Evolutionary conservation across 441 rosid species (phyloP), one percentile per base, ranked within the genome.

Genomic region (Eugenia klotzschiana): DNA sequence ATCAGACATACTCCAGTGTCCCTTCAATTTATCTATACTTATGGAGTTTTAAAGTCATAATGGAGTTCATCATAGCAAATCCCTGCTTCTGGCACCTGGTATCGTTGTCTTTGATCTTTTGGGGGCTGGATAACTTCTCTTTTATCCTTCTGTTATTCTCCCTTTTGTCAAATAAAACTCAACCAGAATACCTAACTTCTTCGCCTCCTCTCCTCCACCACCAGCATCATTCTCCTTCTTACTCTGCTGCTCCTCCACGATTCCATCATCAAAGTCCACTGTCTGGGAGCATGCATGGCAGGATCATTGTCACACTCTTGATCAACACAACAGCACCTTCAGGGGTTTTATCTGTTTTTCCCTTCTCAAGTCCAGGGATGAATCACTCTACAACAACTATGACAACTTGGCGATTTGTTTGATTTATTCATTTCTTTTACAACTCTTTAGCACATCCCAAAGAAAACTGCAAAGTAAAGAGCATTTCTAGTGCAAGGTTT

Each of bases 111-210:
- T 4, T 37, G 40, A 37, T 37, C 40, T 37, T 37, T 37, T 37
- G 40, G 40, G 40, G 40, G 40, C 4, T 37, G 40, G 40, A 37
- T n/a, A n/a, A n/a, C n/a, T n/a, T n/a, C n/a, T n/a, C n/a, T n/a
- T n/a, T n/a, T n/a, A n/a, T n/a, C n/a, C n/a, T n/a, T n/a, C n/a
- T n/a, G n/a, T n/a, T n/a, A n/a, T n/a, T n/a, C n/a, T 96, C 83
- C 99, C 98, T 87, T 92, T 93, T 0, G 96, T 96, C 0, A 96
- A 94, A 87, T 96, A 97, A 41, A 96, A 96, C 40, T 94, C 97
- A 15, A 87, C 87, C 2, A 96, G 99, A 87, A 95, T 93, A 83
- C 98, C 98, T 18, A 96, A 85, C 85, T 91, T 49, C 97, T 93
- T 91, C 79, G 55, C n/a, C 56, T 16, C 83, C 82, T 79, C 90